Evolutionary conservation across 805 yeast genomes (phyloP), one percentile per base, ranked within the genome.

Genomic region (Maudiozyma saulgeensis): DNA sequence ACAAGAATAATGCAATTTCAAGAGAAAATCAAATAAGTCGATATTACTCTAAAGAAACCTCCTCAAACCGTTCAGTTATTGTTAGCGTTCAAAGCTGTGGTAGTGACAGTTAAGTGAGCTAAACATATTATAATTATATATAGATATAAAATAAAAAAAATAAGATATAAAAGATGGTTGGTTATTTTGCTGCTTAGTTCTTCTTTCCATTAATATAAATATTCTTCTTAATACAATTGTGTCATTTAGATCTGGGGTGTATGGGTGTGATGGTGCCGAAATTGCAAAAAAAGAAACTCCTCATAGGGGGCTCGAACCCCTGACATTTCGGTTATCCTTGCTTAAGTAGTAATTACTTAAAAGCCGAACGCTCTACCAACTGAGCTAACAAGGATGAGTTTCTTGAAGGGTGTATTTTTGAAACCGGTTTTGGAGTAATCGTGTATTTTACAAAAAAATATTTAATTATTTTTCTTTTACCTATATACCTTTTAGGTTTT

Each of bases 11-110:
- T 45, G 60, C 61, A 5, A 64, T 58, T 39, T 57, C 64, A 12
- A 64, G 77, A 45, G 73, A 67, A 43, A 61, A 57, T 37, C 78
- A 74, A 47, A 48, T 73, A 23, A 54, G 56, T n/a, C 61, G 63
- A 21, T 51, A 51, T 23, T 51, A 49, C 37, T 43, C 50, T 16
- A 50, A 47, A n/a, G 42, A 43, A 16, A 3, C 38, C 18, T 15
- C 18, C 18, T 3, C 18, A 35, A 35, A 35, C 7, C 16, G 18
- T 13, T n/a, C 16, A 8, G 8, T 35, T n/a, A 15, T 35, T 16
- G 18, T 35, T 35, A 15, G 38, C 6, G 38, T 16, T 35, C 38
- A 35, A 35, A 35, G 38, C 15, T 35, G 38, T 15, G 38, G 38
- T 4, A 35, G 38, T n/a, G 38, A 35, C 15, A 35, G 8, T 9